phyloP scores from a whole-genome alignment of 257 asterid species.

The Nicotiana paniculata region DNA sequence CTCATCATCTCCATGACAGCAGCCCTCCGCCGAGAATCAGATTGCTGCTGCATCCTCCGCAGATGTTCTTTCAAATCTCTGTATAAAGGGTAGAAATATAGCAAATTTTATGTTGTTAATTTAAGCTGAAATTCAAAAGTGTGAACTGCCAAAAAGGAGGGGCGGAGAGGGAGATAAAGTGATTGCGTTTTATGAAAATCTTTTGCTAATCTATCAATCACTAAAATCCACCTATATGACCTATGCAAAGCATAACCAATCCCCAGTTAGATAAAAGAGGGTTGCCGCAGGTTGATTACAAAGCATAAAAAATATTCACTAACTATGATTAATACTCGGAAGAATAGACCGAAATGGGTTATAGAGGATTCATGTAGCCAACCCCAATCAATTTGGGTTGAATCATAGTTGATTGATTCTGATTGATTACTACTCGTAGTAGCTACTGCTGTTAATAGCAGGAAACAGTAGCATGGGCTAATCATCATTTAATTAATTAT shows the following conservation, averaged over 20 bases:
- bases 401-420: neutral
- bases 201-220: neutral
- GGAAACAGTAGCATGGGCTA: neutral
- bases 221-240: neutral
- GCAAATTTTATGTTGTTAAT: neutral
- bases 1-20: slow-evolving; percentile 97
- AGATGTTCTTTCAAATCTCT: slow-evolving; percentile 81
- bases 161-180: neutral
- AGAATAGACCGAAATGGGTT: neutral
- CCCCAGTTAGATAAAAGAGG: neutral
- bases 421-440: neutral
- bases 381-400: neutral
- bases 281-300: neutral
- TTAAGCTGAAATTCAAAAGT: neutral
- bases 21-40: slow-evolving; percentile 93
- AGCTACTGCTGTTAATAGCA: neutral
- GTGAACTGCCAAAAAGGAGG: neutral
- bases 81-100: slow-evolving; percentile 13
- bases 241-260: neutral
- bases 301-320: neutral
- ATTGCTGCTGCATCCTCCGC: slow-evolving; percentile 78
- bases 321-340: neutral
- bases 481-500: neutral
- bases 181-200: neutral
- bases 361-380: neutral